Conservation (phyloP, 2,329 filamentous ascomycete species). For the Trichophyton verrucosum region DNA sequence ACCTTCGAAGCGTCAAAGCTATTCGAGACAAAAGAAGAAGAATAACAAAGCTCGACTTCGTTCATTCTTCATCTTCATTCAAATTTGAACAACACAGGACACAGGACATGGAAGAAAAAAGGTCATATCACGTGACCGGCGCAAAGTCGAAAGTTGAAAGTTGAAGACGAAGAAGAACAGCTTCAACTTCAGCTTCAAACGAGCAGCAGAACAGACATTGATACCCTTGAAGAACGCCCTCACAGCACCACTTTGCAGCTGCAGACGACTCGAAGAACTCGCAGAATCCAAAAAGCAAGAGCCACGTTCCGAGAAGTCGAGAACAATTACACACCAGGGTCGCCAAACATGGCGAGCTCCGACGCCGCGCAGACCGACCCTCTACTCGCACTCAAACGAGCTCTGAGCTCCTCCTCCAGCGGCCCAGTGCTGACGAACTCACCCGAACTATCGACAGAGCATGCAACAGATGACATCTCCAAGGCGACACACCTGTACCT, state of each 20-base stretch:
- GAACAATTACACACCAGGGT: neutral
- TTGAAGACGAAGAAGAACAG: neutral
- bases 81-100: too few relatives aligned
- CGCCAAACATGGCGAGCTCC: constrained; percentile 17
- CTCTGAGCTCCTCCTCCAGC: constrained; percentile 56
- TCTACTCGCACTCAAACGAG: constrained; percentile 69
- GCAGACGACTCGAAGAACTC: neutral
- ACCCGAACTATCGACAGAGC: constrained; percentile 49
- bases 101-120: too few relatives aligned
- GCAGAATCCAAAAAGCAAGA: neutral
- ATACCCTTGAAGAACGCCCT: neutral
- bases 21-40: too few relatives aligned
- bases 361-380: constrained; percentile 52
- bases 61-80: too few relatives aligned
- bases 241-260: neutral
- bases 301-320: too few relatives aligned
- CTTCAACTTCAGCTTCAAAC: neutral
- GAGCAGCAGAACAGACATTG: neutral
- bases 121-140: too few relatives aligned
- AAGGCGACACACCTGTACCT: constrained; percentile 71
- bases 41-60: too few relatives aligned
- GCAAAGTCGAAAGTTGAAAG: neutral
- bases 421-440: constrained; percentile 63
- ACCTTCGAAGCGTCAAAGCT: too few relatives aligned
- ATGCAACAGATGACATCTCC: constrained; percentile 51